These are phyloP conservation scores for Thoreauomyces humboldtii DNA, from an alignment of 192 early-diverging fungal species.

Conservation along the genomic window DNA sequence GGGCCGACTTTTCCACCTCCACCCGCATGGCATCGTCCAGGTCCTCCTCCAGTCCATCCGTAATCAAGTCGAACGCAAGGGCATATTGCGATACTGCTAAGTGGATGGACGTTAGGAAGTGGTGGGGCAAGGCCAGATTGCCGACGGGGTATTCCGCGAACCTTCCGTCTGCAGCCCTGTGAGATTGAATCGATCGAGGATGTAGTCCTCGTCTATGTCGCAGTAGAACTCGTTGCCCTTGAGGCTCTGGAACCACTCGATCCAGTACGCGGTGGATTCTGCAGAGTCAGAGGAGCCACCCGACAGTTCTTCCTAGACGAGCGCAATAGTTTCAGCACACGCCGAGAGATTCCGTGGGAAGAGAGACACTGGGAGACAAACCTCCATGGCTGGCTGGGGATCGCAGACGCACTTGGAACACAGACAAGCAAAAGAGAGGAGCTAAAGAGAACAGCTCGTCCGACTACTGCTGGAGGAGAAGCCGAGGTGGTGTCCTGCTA, in stretches of 20 bases:
- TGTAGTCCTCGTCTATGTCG: slow-evolving; percentile 97
- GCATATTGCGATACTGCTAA: slow-evolving; percentile 89
- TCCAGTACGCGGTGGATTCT: slow-evolving; percentile 67
- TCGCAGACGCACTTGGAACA: too few relatives aligned
- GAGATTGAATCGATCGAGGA: slow-evolving; percentile 95
- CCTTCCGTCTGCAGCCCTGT: slow-evolving; percentile 88
- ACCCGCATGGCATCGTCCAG: slow-evolving; percentile 69
- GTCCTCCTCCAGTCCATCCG: slow-evolving; percentile 77
- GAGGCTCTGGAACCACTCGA: slow-evolving; percentile 89
- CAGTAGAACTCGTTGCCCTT: slow-evolving; percentile 98
- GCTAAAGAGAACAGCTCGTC: too few relatives aligned
- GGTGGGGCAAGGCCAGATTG: too few relatives aligned
- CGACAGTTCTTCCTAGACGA: slow-evolving; percentile 23
- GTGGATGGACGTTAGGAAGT: too few relatives aligned
- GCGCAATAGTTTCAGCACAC: too few relatives aligned
- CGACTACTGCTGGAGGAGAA: too few relatives aligned
- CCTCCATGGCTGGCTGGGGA: too few relatives aligned
- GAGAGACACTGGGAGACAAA: too few relatives aligned
- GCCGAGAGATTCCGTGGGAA: too few relatives aligned
- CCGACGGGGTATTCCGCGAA: too few relatives aligned
- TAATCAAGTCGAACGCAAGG: slow-evolving; percentile 89
- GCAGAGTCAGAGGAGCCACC: slow-evolving; percentile 23
- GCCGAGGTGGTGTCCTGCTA: too few relatives aligned
- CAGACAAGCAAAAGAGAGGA: too few relatives aligned
- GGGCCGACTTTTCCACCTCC: slow-evolving; percentile 83